phyloP scores from a whole-genome alignment of 2,329 filamentous ascomycete genomes.

The Scedosporium dehoogii region DNA sequence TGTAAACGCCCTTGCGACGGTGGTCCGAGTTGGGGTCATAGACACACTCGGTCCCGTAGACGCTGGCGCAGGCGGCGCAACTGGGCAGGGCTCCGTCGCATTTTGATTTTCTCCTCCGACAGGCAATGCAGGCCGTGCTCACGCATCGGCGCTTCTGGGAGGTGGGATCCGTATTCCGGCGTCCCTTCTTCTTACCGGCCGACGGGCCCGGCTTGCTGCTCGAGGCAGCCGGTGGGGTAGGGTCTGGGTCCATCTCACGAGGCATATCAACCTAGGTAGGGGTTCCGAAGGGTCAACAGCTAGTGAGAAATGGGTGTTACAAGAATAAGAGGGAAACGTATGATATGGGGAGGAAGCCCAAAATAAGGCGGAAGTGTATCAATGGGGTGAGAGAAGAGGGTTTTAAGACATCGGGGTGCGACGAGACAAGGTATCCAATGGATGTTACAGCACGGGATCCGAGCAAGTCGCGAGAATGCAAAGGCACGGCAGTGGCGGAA shows the following conservation, averaged over 20 bases:
- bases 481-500: not conserved
- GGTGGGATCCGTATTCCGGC: not conserved
- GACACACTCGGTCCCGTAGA: constrained; percentile 82
- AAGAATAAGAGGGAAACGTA: not conserved
- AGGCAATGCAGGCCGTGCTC: constrained; percentile 76
- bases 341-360: not conserved
- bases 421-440: not conserved
- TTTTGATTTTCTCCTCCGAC: constrained; percentile 70
- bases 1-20: constrained; percentile 91
- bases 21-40: constrained; percentile 97
- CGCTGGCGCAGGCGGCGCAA: constrained; percentile 91
- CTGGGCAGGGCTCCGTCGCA: constrained; percentile 87
- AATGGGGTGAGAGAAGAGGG: not conserved
- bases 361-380: not conserved
- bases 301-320: too few relatives aligned
- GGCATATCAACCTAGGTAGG: too few relatives aligned
- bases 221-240: not conserved
- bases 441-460: not conserved
- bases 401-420: not conserved
- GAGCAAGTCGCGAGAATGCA: not conserved
- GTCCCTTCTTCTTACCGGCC: constrained; percentile 5
- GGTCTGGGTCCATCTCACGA: not conserved
- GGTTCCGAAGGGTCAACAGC: too few relatives aligned
- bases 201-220: not conserved
- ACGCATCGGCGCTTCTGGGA: constrained; percentile 63